Percentiles rank a stretch among this genome's conserved stretches.
Conservation (phyloP, 1,284 basidiomycete genomes). For the Gomphus bonarii region DNA sequence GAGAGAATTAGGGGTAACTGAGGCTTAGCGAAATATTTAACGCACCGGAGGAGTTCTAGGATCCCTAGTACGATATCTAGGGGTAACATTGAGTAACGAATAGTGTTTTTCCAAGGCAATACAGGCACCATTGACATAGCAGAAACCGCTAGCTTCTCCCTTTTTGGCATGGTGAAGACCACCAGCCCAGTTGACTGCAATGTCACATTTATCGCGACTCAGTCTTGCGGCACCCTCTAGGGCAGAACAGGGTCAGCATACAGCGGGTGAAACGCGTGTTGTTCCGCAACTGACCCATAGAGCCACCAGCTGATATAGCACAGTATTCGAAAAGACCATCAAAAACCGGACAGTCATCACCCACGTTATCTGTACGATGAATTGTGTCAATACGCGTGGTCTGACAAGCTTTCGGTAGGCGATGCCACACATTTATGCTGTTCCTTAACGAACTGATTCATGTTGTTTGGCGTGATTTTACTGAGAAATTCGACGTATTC, state of each 20-base stretch:
- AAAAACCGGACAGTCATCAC: slow-evolving; percentile 97
- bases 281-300: slow-evolving; percentile 68
- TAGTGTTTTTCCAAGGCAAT: not conserved
- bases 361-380: slow-evolving; percentile 60
- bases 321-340: slow-evolving; percentile 98
- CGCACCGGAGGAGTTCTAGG: slow-evolving; percentile 80
- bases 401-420: not conserved
- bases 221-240: slow-evolving; percentile 93
- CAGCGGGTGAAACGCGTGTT: not conserved
- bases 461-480: slow-evolving; percentile 78
- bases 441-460: slow-evolving; percentile 84
- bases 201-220: slow-evolving; percentile 96
- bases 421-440: slow-evolving; percentile 82
- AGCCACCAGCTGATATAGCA: slow-evolving; percentile 95
- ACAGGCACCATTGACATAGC: slow-evolving; percentile 87
- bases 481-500: slow-evolving; percentile 89
- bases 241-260: not conserved
- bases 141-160: slow-evolving; percentile 96
- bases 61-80: slow-evolving; percentile 95
- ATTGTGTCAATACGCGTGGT: not conserved
- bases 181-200: slow-evolving; percentile 98
- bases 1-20: not conserved
- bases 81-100: not conserved
- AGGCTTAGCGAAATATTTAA: not conserved
- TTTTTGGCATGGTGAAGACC: slow-evolving; percentile 98